Evolutionary conservation across 768 basidiomycete genomes (phyloP), one percentile per base, ranked within the genome.

Genomic region (Mycena galopus): DNA sequence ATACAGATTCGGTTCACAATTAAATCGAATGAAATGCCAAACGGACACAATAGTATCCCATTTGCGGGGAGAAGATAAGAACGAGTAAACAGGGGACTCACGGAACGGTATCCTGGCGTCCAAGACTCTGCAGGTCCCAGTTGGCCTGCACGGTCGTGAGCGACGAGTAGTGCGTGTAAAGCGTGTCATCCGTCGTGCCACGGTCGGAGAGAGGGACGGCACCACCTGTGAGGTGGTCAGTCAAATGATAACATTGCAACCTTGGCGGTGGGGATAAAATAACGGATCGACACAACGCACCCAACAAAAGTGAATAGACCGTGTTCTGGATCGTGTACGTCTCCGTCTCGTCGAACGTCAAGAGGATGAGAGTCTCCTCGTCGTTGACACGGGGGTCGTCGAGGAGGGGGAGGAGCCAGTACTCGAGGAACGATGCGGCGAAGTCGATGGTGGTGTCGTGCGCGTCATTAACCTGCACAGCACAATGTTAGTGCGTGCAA

Each of bases 321-420:
- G 79, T 80, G 78, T 92, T 92, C 77, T 87, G 87, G 51, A 81
- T 78, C 35, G 76, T 73, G 59, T 82, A 79, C 0, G 77, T 79
- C 35, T 80, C 84, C 35, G 81, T 89, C 79, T 92, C 91, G 67
- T 93, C 91, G 61, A 92, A 92, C 0, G 90, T 92, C 60, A 92
- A 75, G 19, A 91, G 74, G 74, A 92, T 88, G 65, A 93, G 81
- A 0, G 92, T 91, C 23, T 78, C 80, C 60, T 84, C 79, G 67
- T 81, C 84, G 78, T 92, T 92, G 81, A 92, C 91, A 62, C 81
- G 80, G 6, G 79, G 57, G 78, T 91, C 81, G 2, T 81, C 65
- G 37, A 92, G 85, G 19, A 91, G 76, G 1, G 90, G 88, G 17
- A 83, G 30, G 37, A 93, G 80, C 84, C 87, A 92, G 75, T 79